Base-by-base conservation (phyloP, 2,329 filamentous ascomycete species). In the Aspergillus neoniger region DNA sequence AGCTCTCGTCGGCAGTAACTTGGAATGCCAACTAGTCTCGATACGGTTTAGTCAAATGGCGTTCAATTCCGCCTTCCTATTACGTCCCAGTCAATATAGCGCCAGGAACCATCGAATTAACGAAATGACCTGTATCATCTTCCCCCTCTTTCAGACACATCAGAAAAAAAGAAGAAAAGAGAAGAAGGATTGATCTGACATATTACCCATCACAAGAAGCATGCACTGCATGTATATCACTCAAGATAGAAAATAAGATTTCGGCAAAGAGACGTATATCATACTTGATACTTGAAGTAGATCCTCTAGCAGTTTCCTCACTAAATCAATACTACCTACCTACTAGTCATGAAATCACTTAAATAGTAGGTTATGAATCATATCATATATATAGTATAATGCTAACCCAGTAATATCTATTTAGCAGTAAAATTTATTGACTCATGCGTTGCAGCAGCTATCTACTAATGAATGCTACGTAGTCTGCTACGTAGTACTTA, bases 31-130 rank as follows among this genome's bases (percentile, higher is more conserved):
- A 17, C 47, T 50, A 50, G 47, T 17, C 47, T 17, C 9, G 28
- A 50, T n/a, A 12, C 10, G 14, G 25, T 25, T 50, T 50, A 32
- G 47, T 50, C 23, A 48, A 53, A 1, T 58, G 41, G 39, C 49
- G 2, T 5, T 3, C 7, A 15, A 39, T 53, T 39, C 57, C 57
- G 57, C 51, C 51, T 55, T 41, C 57, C 52, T 44, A 25, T 43
- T 36, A 7, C 4, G 43, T 23, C n/a, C n/a, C 39, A 30, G 12
- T 36, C 32, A 36, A 57, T 61, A 57, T 56, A 36, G 32, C 32
- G 32, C 32, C 50, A 51, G 32, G 36, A 41, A 39, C 49, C 28
- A 63, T 57, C 41, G 49, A 36, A 23, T 21, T 44, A 21, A 44
- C 19, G 19, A 44, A 23, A 44, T 44, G 19, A 44, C 17, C 41